Conservation (phyloP, 176 grass and related monocot species). For the Aegilops tauschii region DNA sequence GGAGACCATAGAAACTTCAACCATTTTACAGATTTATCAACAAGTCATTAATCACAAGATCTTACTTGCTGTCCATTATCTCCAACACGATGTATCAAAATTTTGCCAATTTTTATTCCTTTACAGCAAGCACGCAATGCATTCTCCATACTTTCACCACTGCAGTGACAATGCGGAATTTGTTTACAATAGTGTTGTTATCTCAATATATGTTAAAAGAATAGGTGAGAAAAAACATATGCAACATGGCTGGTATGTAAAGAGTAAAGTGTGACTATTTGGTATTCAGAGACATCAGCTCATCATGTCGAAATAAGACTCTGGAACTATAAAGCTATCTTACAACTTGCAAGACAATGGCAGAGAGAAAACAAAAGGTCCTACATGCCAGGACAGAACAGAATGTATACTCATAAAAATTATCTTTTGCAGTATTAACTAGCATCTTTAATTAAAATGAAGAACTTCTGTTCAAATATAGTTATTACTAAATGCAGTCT, state of each 20-base stretch:
- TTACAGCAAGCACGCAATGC: slow-evolving; percentile 95
- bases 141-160: slow-evolving; percentile 99
- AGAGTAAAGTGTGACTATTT: neutral
- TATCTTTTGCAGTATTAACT: neutral
- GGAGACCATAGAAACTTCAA: neutral
- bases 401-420: neutral
- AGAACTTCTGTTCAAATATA: neutral
- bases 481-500: neutral
- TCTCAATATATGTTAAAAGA: neutral
- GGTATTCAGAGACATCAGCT: neutral
- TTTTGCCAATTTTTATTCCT: slow-evolving; percentile 99
- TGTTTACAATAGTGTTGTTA: neutral
- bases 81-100: slow-evolving; percentile 93
- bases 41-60: slow-evolving; percentile 22
- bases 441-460: slow-evolving; percentile 17
- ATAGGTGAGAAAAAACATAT: neutral
- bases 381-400: neutral
- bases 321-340: neutral
- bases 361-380: neutral
- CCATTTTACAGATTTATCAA: neutral
- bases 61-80: slow-evolving; percentile 88
- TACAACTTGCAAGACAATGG: neutral
- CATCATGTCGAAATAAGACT: neutral
- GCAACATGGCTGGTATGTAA: neutral
- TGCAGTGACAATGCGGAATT: slow-evolving; percentile 33